phyloP scores from a whole-genome alignment of 257 asterid species.

The Solanum rostratum region DNA sequence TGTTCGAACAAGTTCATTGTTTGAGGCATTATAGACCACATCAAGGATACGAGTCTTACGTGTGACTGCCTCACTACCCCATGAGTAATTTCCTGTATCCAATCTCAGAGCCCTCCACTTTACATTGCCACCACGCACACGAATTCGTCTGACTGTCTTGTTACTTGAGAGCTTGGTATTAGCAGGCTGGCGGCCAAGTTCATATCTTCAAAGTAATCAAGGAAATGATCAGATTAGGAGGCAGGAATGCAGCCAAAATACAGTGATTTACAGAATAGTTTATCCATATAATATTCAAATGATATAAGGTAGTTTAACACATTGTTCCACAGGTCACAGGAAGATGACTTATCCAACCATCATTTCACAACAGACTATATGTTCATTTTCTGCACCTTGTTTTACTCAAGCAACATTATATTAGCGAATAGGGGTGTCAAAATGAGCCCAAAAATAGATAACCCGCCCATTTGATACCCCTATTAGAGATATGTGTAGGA shows the following conservation, averaged over 20 bases:
- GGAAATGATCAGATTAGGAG: background rate
- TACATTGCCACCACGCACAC: conserved; percentile 36
- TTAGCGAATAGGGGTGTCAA: background rate
- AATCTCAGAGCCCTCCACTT: conserved; percentile 36
- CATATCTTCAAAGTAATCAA: conserved; percentile 16
- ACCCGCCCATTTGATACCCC: too few relatives aligned
- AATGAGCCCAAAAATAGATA: background rate
- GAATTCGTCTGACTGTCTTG: conserved; percentile 26
- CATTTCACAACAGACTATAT: background rate
- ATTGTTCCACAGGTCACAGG: background rate
- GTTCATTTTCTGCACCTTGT: background rate
- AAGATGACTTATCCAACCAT: background rate
- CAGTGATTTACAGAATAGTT: background rate
- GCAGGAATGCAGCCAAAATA: background rate
- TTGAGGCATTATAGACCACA: conserved; percentile 31
- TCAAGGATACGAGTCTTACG: conserved; percentile 30
- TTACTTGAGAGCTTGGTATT: conserved; percentile 28
- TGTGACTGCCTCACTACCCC: conserved; percentile 39
- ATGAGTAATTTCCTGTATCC: conserved; percentile 33
- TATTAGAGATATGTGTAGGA: background rate
- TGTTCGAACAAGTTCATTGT: conserved; percentile 33
- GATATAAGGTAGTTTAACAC: background rate
- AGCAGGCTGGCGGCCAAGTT: conserved; percentile 37
- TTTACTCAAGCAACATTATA: background rate
- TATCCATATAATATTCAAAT: background rate